phyloP scores from a whole-genome alignment of 495 filamentous ascomycete genomes.

The Podospora conica region DNA sequence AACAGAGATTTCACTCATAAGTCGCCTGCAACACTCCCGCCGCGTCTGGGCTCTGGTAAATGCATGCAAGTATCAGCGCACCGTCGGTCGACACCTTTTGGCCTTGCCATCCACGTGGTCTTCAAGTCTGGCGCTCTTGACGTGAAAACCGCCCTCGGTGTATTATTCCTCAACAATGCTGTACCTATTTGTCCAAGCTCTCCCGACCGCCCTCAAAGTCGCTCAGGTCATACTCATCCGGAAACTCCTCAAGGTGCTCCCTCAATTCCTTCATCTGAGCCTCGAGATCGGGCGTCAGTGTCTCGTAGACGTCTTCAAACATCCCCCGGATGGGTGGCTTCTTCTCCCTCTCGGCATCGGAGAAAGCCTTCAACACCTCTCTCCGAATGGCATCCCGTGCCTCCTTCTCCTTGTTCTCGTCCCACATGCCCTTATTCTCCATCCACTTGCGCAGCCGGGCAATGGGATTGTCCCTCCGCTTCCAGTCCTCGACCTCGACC shows the following conservation, averaged over 20 bases:
- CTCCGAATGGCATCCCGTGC: slow-evolving; percentile 59
- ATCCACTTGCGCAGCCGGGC: slow-evolving; percentile 88
- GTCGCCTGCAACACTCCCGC: neutral
- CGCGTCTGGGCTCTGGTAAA: neutral
- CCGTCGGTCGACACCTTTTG: neutral
- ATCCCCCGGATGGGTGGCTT: slow-evolving; percentile 71
- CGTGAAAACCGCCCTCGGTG: neutral
- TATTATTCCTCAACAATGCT: neutral
- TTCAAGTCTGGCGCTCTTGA: neutral
- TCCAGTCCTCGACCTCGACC: slow-evolving; percentile 98
- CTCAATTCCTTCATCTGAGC: slow-evolving; percentile 75
- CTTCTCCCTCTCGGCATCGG: slow-evolving; percentile 81
- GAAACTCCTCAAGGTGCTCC: slow-evolving; percentile 74
- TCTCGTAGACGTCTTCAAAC: slow-evolving; percentile 84
- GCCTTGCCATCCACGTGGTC: neutral
- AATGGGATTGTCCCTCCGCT: slow-evolving; percentile 90
- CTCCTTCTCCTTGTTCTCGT: slow-evolving; percentile 75
- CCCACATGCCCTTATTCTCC: slow-evolving; percentile 73
- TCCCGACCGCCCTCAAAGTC: slow-evolving; percentile 72
- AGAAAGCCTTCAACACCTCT: slow-evolving; percentile 77
- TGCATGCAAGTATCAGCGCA: neutral
- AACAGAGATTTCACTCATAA: neutral
- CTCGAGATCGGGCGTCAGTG: slow-evolving; percentile 72
- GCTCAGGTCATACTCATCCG: slow-evolving; percentile 82
- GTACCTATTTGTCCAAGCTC: slow-evolving; percentile 46